Evolutionary conservation across 495 filamentous ascomycete species (phyloP).

Genomic region (Hypoxylon cercidicola): DNA sequence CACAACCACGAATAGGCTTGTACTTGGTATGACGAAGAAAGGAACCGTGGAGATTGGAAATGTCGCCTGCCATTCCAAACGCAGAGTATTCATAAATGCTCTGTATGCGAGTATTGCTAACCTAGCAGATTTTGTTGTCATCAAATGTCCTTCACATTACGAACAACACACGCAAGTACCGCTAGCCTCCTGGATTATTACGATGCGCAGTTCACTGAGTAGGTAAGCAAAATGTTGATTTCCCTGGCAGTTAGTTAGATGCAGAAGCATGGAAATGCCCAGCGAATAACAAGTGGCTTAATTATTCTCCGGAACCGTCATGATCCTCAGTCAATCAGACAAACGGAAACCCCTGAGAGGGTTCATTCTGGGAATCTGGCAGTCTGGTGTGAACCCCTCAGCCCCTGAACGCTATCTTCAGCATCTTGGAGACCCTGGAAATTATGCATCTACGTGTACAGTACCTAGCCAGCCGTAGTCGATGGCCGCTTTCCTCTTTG

Average conservation of each 20-base stretch:
- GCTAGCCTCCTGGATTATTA: constrained; percentile 20
- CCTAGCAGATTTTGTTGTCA: neutral
- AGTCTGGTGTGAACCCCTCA: constrained; percentile 24
- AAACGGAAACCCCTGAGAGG: constrained; percentile 5
- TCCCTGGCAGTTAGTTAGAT: constrained; percentile 10
- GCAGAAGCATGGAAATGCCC: constrained; percentile 19
- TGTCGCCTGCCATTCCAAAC: neutral
- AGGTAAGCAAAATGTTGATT: constrained; percentile 2
- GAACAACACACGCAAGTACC: constrained; percentile 16
- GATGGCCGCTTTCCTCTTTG: constrained; percentile 39
- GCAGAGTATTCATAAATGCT: neutral
- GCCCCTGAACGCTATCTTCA: constrained; percentile 30
- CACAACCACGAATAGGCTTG: constrained; percentile 22
- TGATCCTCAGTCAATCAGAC: constrained; percentile 16
- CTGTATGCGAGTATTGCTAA: constrained; percentile 1
- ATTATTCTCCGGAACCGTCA: constrained; percentile 36
- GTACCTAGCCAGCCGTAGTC: constrained; percentile 5
- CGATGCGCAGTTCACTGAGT: constrained; percentile 34
- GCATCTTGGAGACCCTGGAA: constrained; percentile 29
- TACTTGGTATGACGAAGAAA: constrained; percentile 41
- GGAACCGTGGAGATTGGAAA: constrained; percentile 18
- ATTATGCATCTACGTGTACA: constrained; percentile 40
- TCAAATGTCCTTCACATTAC: constrained; percentile 22
- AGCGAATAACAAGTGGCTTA: constrained; percentile 28
- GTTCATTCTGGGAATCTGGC: constrained; percentile 15